Evolutionary conservation across 2,329 filamentous ascomycete genomes (phyloP), one percentile per base, ranked within the genome.

Genomic region (Aspergillus novoparasiticus): DNA sequence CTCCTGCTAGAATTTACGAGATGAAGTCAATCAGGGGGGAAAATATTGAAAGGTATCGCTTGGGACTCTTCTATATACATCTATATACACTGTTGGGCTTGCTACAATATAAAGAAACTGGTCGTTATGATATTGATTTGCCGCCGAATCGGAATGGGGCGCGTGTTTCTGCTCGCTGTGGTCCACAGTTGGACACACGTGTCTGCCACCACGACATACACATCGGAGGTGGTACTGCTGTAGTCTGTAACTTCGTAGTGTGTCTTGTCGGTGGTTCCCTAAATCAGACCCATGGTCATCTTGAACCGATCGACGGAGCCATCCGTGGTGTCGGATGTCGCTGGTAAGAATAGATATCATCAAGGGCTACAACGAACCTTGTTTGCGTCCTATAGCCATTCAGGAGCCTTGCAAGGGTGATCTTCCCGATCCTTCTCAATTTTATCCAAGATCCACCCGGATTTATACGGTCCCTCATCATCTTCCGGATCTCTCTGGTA

Each of bases 371-470:
- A 3, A 4, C 4, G 28, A 30, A 6, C 28, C 10, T 30, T 28
- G 6, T 10, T 3, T n/a, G 4, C 16, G 12, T 51, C 3, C 26
- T 45, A 60, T 36, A 58, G 61, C 66, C 66, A 68, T 36, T 62
- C 46, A 2, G 64, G 63, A 3, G 45, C 30, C 11, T 59, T n/a
- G 34, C 66, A 68, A 1, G 34, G 43, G 61, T 67, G 43, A 12
- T 56, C 39, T 14, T 61, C 58, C 6, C 63, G 56, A 61, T 65
- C 66, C 16, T 61, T 21, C 21, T 62, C 41, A 32, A 68, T 68
- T n/a, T 57, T 59, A 34, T 63, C 46, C 2, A 58, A 23, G 14
- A 64, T 59, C 66, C 66, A 68, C 11, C 66, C 66, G 1, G 64
- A 66, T 14, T 57, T 54, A 60, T 63, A 66, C 11, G 55, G 51